Evolutionary conservation across 768 basidiomycete species (phyloP).

Genomic region (Lentinula boryana): DNA sequence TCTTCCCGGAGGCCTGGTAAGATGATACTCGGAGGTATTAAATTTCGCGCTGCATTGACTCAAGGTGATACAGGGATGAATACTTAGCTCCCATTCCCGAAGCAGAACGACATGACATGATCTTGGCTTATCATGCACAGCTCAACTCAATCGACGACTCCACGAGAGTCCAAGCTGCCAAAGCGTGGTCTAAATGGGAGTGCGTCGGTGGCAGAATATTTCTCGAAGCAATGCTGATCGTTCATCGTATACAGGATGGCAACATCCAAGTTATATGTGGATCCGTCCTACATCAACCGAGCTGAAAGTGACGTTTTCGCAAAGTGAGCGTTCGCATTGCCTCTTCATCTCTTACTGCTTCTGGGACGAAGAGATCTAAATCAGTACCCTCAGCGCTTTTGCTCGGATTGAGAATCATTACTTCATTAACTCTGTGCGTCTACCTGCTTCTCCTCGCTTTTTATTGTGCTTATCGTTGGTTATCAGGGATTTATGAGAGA

Average conservation of each 20-base stretch:
- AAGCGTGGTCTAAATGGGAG: slow-evolving; percentile 92
- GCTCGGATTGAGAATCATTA: slow-evolving; percentile 89
- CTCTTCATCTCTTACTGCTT: slow-evolving; percentile 3
- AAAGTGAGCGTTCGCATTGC: slow-evolving; percentile 39
- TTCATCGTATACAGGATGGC: slow-evolving; percentile 52
- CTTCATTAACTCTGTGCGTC: slow-evolving; percentile 67
- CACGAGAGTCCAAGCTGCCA: slow-evolving; percentile 62
- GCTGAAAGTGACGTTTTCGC: slow-evolving; percentile 74
- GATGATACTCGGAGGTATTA: slow-evolving; percentile 3
- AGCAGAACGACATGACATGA: slow-evolving; percentile 69
- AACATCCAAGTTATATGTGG: slow-evolving; percentile 70
- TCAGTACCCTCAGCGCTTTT: slow-evolving; percentile 54
- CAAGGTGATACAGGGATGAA: slow-evolving; percentile 55
- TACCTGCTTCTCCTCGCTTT: not conserved
- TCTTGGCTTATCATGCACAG: slow-evolving; percentile 78
- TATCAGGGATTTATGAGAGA: slow-evolving; percentile 79
- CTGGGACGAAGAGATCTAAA: slow-evolving; percentile 4
- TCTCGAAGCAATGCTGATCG: not conserved
- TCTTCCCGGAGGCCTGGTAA: slow-evolving; percentile 88
- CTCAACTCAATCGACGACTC: slow-evolving; percentile 69
- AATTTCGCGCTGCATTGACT: not conserved
- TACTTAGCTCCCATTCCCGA: slow-evolving; percentile 80
- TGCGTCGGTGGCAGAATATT: slow-evolving; percentile 30
- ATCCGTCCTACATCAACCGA: slow-evolving; percentile 59
- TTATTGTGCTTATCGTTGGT: not conserved